Base-by-base conservation (phyloP, 2,329 filamentous ascomycete genomes). In the Orbilia ellipsospora region DNA sequence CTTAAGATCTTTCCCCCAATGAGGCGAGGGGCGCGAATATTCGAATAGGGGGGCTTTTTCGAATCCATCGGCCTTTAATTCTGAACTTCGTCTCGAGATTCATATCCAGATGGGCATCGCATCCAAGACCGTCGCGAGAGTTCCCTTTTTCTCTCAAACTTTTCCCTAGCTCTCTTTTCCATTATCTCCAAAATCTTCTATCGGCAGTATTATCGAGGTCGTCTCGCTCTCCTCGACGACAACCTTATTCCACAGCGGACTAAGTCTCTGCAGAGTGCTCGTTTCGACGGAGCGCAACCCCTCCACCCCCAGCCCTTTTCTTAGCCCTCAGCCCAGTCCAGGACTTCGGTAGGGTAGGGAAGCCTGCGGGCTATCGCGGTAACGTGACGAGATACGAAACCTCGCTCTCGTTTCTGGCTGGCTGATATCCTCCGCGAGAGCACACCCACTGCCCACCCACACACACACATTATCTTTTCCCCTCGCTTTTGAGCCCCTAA, bases 61-160 rank as follows among this genome's bases (percentile, higher is more conserved):
- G 31, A 36, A 36, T 36, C 23, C 45, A 57, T 62, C 40, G 62
- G 52, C 44, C 52, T 60, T 48, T 54, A 45, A 50, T 42, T 48
- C 44, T 48, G 15, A 48, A 48, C 59, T 69, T 75, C 72, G 72
- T 75, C 72, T 75, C 72, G 72, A 75, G 72, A 69, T 75, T 64
- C 64, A 75, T 69, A 72, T 72, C 67, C 67, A 72, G 67, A 72
- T 54, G 67, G 55, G 44, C 45, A 52, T 63, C 67, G 67, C 67
- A 57, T 52, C 66, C 44, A 60, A 26, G 54, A 64, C 7, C 23
- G 59, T 60, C 42, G 60, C 60, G 67, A 72, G 60, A 45, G 31
- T 56, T 68, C 65, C 54, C 36, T 72, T 65, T 60, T 60, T 40
- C 45, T 52, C 31, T 31, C 67, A 42, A 23, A 42, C 20, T 63